phyloP scores from a whole-genome alignment of 2,329 filamentous ascomycete species.

The Eurotiales sp. region DNA sequence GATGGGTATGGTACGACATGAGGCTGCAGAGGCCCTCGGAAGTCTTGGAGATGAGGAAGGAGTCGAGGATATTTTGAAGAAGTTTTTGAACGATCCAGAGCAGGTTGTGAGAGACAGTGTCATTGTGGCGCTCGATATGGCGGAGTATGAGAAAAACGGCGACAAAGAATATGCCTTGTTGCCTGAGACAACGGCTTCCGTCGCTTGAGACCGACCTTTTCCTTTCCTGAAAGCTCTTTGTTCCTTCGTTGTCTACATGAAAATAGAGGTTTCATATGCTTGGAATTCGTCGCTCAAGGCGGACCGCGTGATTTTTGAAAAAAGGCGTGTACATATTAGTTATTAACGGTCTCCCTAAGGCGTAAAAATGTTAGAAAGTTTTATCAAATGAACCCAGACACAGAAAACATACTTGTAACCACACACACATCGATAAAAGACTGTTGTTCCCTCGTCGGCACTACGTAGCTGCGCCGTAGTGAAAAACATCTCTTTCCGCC shows the following conservation, averaged over 20 bases:
- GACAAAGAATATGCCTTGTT: conserved; percentile 90
- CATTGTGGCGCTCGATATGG: conserved; percentile 95
- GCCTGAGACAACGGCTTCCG: conserved; percentile 51
- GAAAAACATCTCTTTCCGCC: conserved; percentile 75
- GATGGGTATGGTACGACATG: conserved; percentile 93
- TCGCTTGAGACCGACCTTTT: conserved; percentile 15
- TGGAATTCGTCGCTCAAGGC: conserved; percentile 1
- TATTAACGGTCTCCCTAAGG: conserved; percentile 34
- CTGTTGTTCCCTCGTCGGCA: conserved; percentile 91
- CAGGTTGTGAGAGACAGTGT: conserved; percentile 92
- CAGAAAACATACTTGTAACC: conserved; percentile 65
- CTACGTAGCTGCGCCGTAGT: conserved; percentile 81
- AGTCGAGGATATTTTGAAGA: conserved; percentile 78
- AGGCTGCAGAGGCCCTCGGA: conserved; percentile 92
- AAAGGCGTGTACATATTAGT: conserved; percentile 22
- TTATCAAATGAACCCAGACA: background rate
- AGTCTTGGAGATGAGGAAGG: conserved; percentile 87
- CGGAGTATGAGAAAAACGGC: conserved; percentile 87
- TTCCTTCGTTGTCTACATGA: conserved; percentile 5
- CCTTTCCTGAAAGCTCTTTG: background rate
- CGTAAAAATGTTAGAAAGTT: conserved; percentile 9
- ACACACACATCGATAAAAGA: conserved; percentile 87
- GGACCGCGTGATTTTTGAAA: background rate
- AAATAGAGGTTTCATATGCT: conserved; percentile 15
- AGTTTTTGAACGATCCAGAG: conserved; percentile 85